These are phyloP conservation scores for Allomyces macrogynus DNA, from an alignment of 192 early-diverging fungal genomes.

Conservation along the genomic window DNA sequence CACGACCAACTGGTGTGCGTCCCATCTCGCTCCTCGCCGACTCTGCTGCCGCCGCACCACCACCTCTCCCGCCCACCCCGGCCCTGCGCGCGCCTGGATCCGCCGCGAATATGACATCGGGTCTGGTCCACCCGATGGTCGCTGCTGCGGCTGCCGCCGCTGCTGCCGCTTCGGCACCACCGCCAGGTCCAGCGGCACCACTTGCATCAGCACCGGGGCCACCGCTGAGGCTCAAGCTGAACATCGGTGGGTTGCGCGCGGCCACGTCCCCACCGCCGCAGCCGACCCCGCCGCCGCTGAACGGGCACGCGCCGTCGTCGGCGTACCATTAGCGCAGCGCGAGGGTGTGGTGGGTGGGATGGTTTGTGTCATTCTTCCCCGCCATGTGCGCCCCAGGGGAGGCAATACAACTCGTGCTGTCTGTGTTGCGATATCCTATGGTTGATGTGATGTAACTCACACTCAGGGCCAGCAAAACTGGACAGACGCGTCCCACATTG, in stretches of 20 bases:
- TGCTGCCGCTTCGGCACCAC: no score
- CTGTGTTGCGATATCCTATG: conserved; percentile 51
- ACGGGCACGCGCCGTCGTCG: conserved; percentile 3
- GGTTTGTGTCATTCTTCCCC: conserved; percentile 50
- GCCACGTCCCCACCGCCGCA: conserved; percentile 39
- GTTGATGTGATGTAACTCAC: no score
- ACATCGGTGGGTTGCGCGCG: conserved; percentile 15
- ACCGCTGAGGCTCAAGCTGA: conserved; percentile 20
- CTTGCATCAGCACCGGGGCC: conserved; percentile 9
- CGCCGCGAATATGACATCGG: conserved; percentile 87
- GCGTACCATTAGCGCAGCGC: conserved; percentile 50
- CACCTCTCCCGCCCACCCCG: conserved; percentile 55
- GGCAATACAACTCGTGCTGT: conserved; percentile 44
- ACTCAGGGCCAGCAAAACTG: no score
- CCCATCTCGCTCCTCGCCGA: no score
- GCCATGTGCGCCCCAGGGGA: conserved; percentile 27
- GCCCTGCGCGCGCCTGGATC: conserved; percentile 72
- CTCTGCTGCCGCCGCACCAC: conserved; percentile 8
- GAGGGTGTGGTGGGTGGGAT: conserved; percentile 54
- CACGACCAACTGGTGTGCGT: no score
- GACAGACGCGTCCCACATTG: no score
- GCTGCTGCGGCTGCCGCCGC: background rate
- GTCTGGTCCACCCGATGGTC: conserved; percentile 14
- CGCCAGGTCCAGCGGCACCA: background rate
- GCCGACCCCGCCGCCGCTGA: conserved; percentile 53